Conservation (phyloP, 2,329 filamentous ascomycete species). For the Tetracladium maxilliforme region DNA sequence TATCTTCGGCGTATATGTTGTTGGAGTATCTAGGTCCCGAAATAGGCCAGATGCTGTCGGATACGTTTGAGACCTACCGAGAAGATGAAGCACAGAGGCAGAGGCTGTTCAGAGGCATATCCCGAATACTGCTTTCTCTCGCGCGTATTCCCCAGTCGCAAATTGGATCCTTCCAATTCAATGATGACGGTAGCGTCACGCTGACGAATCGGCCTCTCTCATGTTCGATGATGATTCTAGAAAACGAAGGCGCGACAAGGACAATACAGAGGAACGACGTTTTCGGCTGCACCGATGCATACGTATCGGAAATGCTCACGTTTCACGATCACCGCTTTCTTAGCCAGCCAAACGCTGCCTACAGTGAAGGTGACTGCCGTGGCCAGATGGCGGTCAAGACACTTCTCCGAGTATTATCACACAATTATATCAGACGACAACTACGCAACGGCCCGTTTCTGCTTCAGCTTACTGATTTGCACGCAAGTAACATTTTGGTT, state of each 20-base stretch:
- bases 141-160: conserved; percentile 7
- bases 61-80: conserved; percentile 9
- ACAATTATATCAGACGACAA: conserved; percentile 11
- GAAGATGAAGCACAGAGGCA: conserved; percentile 7
- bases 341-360: conserved; percentile 9
- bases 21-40: conserved; percentile 6
- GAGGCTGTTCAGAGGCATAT: conserved; percentile 15
- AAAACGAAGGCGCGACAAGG: conserved; percentile 16
- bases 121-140: conserved; percentile 11
- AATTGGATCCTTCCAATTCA: conserved; percentile 10
- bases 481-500: conserved; percentile 19
- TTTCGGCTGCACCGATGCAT: conserved; percentile 8
- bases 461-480: conserved; percentile 16
- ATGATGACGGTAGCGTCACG: conserved; percentile 15
- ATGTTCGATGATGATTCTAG: conserved; percentile 13
- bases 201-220: conserved; percentile 16
- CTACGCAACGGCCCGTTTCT: conserved; percentile 12
- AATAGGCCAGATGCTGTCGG: conserved; percentile 13
- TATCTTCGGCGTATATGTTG: conserved; percentile 8
- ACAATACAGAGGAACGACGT: conserved; percentile 13
- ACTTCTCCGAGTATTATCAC: conserved; percentile 11
- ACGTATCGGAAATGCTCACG: conserved; percentile 9
- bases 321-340: conserved; percentile 13
- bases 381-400: conserved; percentile 11
- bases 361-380: conserved; percentile 9